Evolutionary conservation across 208 protist genomes (phyloP).

Genomic region (Crithidia fasciculata): DNA sequence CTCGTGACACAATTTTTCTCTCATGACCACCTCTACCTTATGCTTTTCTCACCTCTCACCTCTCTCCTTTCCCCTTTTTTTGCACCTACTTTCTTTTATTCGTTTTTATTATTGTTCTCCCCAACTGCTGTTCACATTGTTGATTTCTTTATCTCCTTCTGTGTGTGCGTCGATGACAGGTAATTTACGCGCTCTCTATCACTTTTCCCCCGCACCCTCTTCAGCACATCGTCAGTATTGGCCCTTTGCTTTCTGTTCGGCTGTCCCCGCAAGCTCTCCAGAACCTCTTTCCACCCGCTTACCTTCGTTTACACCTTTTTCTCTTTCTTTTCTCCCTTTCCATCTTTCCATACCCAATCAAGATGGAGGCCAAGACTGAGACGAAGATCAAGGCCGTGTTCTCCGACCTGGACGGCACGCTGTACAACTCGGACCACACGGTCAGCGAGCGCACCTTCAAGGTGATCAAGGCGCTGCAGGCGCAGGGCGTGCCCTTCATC

Average conservation of each 20-base stretch:
- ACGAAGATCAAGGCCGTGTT: conserved; percentile 26
- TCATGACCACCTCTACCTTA: too few relatives aligned
- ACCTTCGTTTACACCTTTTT: too few relatives aligned
- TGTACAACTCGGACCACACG: conserved; percentile 45
- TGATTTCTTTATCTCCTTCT: neutral
- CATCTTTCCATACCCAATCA: neutral
- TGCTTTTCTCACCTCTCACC: too few relatives aligned
- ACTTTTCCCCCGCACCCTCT: neutral
- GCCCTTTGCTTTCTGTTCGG: too few relatives aligned
- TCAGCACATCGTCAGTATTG: neutral
- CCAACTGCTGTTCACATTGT: neutral
- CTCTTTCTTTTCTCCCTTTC: too few relatives aligned
- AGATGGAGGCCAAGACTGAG: too few relatives aligned
- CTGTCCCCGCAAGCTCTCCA: too few relatives aligned
- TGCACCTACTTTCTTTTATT: too few relatives aligned
- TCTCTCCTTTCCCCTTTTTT: too few relatives aligned
- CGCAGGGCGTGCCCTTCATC: conserved; percentile 41
- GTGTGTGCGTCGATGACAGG: neutral
- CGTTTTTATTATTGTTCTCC: too few relatives aligned
- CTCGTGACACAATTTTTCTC: too few relatives aligned
- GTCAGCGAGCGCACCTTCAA: conserved; percentile 38
- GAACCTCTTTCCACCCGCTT: too few relatives aligned
- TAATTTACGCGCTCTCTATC: neutral
- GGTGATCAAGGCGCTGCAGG: conserved; percentile 39
- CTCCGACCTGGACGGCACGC: conserved; percentile 73